phyloP scores from a whole-genome alignment of 148 eudicot genomes.

The Heliosperma pusillum region DNA sequence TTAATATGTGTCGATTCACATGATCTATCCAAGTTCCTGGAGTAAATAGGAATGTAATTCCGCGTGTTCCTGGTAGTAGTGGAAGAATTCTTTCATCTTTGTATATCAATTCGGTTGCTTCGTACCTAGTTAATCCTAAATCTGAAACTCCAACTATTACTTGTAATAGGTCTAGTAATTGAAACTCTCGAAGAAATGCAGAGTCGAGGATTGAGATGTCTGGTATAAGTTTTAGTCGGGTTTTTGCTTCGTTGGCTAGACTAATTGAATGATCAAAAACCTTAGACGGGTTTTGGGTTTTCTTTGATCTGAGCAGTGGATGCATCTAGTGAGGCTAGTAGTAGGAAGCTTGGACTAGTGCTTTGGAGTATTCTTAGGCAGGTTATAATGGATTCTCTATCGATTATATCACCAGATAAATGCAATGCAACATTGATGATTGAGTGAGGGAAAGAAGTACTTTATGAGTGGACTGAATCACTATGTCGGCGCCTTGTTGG shows the following conservation, averaged over 20 bases:
- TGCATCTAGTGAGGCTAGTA: too few species aligned
- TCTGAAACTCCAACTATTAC: constrained; percentile 41
- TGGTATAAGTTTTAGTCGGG: constrained; percentile 38
- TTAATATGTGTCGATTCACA: constrained; percentile 39
- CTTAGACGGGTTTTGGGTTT: constrained; percentile 26
- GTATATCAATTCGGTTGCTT: too few species aligned
- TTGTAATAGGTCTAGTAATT: constrained; percentile 48
- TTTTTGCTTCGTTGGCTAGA: constrained; percentile 48
- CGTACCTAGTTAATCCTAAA: constrained; percentile 38
- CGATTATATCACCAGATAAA: constrained; percentile 39
- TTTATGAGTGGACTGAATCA: too few species aligned
- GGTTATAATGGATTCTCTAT: constrained; percentile 47
- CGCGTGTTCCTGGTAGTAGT: constrained; percentile 48
- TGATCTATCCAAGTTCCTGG: constrained; percentile 64
- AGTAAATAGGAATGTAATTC: constrained; percentile 57
- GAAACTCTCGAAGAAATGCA: constrained; percentile 16
- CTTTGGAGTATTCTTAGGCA: constrained; percentile 72
- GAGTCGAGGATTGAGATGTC: constrained; percentile 45
- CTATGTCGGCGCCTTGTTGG: constrained; percentile 76
- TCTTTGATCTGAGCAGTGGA: constrained; percentile 50
- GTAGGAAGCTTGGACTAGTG: constrained; percentile 72
- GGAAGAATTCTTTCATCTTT: too few species aligned
- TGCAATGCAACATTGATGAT: constrained; percentile 76
- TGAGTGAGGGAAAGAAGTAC: constrained; percentile 79
- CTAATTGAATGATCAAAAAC: constrained; percentile 43